These are phyloP conservation scores for Zostera marina DNA, from an alignment of 116 monocot genomes.

Conservation along the genomic window DNA sequence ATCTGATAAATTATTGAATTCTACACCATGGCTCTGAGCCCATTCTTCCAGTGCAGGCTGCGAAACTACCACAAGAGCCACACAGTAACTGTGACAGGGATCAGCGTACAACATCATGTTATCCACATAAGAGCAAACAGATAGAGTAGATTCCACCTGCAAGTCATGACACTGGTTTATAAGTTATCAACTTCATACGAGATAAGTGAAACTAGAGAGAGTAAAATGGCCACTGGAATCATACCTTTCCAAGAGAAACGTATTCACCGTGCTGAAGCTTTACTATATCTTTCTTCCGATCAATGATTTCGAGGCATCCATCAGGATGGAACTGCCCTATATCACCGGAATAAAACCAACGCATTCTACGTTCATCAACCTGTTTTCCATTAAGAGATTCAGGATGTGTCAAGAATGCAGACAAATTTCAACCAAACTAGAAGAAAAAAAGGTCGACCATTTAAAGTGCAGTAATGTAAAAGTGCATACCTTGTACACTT, in stretches of 20 bases:
- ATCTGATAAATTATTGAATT: slow-evolving; percentile 35
- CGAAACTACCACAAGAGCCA: slow-evolving; percentile 57
- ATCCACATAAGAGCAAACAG: slow-evolving; percentile 67
- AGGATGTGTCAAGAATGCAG: background rate
- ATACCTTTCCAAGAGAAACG: slow-evolving; percentile 83
- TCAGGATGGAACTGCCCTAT: slow-evolving; percentile 70
- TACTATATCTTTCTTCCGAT: slow-evolving; percentile 89
- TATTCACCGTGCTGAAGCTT: slow-evolving; percentile 98
- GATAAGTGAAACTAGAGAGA: background rate
- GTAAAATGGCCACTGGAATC: background rate
- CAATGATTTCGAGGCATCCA: slow-evolving; percentile 95
- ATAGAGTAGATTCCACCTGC: slow-evolving; percentile 72
- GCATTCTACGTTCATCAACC: slow-evolving; percentile 74
- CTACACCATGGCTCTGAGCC: slow-evolving; percentile 52
- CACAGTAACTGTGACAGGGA: slow-evolving; percentile 66
- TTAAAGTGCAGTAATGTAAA: background rate
- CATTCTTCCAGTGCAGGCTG: slow-evolving; percentile 44
- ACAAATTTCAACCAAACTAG: background rate
- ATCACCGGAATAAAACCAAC: slow-evolving; percentile 94
- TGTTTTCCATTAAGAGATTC: slow-evolving; percentile 6
- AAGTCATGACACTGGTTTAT: slow-evolving; percentile 1
- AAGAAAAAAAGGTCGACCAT: background rate
- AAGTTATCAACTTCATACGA: no score
- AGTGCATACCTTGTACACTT: slow-evolving; percentile 64
- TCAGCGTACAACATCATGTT: slow-evolving; percentile 85